Conservation (phyloP, 139 green algal species). For the Zygnema cylindricum region DNA sequence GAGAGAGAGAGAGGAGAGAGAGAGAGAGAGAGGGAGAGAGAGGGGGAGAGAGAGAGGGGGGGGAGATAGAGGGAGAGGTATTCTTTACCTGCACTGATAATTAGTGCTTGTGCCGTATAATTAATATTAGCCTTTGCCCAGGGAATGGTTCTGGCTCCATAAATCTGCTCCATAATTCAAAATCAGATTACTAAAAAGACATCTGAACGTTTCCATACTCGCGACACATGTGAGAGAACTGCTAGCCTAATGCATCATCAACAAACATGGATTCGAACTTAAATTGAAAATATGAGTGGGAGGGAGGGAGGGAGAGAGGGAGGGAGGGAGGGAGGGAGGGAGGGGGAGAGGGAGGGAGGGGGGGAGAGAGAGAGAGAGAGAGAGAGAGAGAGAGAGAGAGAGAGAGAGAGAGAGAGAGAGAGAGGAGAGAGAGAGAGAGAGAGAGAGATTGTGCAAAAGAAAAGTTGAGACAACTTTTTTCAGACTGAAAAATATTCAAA, state of each 20-base stretch:
- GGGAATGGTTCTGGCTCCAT: conserved; percentile 36
- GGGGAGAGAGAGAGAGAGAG: too few relatives aligned
- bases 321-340: neutral
- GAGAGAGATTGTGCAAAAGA: too few relatives aligned
- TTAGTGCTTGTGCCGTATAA: conserved; percentile 56
- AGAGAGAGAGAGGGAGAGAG: neutral
- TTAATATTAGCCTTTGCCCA: conserved; percentile 56
- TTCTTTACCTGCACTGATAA: conserved; percentile 46
- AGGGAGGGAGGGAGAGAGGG: neutral
- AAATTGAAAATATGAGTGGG: neutral
- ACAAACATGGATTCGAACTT: neutral
- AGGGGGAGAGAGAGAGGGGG: neutral
- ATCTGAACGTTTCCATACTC: neutral
- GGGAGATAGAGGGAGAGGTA: too few relatives aligned
- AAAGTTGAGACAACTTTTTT: too few relatives aligned
- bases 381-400: too few relatives aligned
- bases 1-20: neutral
- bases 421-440: too few relatives aligned
- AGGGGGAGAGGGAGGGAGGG: neutral
- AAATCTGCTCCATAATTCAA: neutral
- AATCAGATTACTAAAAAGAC: neutral
- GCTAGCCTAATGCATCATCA: neutral
- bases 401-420: too few relatives aligned
- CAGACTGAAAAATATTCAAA: too few relatives aligned
- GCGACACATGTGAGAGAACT: neutral